These are phyloP conservation scores for Blastosporella zonata DNA, from an alignment of 1,284 basidiomycete genomes.

Conservation along the genomic window DNA sequence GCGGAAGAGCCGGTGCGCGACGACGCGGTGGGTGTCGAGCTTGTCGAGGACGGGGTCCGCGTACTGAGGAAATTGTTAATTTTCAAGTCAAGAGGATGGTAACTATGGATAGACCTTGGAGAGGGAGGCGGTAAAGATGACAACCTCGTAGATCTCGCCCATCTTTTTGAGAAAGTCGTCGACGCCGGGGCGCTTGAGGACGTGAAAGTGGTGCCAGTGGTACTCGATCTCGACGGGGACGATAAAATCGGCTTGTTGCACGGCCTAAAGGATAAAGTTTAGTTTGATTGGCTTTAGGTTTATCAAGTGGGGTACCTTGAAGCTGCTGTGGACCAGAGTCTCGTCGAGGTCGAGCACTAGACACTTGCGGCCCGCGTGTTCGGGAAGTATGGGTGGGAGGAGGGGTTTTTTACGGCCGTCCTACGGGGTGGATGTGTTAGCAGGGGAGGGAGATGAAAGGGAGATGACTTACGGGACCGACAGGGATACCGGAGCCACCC, in stretches of 20 bases:
- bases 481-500: constrained; percentile 50
- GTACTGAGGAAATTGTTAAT: too few species aligned
- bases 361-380: constrained; percentile 85
- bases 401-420: constrained; percentile 85
- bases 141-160: constrained; percentile 97
- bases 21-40: constrained; percentile 83
- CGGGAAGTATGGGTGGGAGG: constrained; percentile 69
- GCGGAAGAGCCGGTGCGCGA: constrained; percentile 92
- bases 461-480: constrained; percentile 42
- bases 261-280: constrained; percentile 54
- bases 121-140: constrained; percentile 96
- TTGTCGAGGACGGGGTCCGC: constrained; percentile 98
- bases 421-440: constrained; percentile 33
- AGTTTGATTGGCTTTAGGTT: constrained; percentile 6
- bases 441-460: not conserved
- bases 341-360: constrained; percentile 95
- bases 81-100: too few species aligned
- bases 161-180: constrained; percentile 95
- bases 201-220: constrained; percentile 97
- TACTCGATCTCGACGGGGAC: constrained; percentile 99
- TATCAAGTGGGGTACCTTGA: constrained; percentile 58
- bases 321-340: constrained; percentile 91
- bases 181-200: constrained; percentile 97
- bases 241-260: constrained; percentile 94
- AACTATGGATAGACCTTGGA: too few species aligned